Evolutionary conservation across 1,284 basidiomycete genomes (phyloP), one percentile per base, ranked within the genome.

Genomic region (Termitomyces sp.): DNA sequence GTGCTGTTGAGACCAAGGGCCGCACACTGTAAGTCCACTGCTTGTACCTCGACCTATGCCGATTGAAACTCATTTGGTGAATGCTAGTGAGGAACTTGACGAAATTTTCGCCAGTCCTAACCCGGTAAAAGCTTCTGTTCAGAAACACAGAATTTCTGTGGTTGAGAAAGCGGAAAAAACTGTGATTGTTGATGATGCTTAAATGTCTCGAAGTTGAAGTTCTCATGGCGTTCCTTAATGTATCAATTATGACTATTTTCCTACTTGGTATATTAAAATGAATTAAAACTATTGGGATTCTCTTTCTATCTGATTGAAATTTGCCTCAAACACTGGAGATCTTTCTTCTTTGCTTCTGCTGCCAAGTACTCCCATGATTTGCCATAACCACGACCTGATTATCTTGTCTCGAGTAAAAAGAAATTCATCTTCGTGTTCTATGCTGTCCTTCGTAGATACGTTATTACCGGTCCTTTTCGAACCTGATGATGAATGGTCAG

Each of bases 1-100:
- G 65, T 42, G 73, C 68, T 15, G 72, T 75, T 0, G 74, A 75
- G 55, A 76, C 73, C 1, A 68, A 70, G 51, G 73, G 74, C 10
- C 67, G 73, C 30, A 75, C 74, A 34, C 62, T 76, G 72, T 74
- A 58, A 59, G 73, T 65, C 1, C 2, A 45, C 12, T 30, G 28
- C 50, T 47, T 24, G n/a, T 45, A 44, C 30, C 47, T 43, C 28
- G n/a, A 15, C 31, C 28, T 24, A 24, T 43, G 19, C 30, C n/a
- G 5, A 47, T 6, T 21, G 38, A 46, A 1, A 41, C 54, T 43
- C 38, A 53, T 28, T 6, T 24, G n/a, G 24, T 41, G 38, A 40
- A 43, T 28, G 52, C 13, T 52, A 74, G 72, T 8, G 72, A 75
- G 64, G 73, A 76, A 56, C 60, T 75, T 46, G 64, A 74, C 43